Evolutionary conservation across 2,329 filamentous ascomycete species (phyloP).

Genomic region (Calonectria pteridis): DNA sequence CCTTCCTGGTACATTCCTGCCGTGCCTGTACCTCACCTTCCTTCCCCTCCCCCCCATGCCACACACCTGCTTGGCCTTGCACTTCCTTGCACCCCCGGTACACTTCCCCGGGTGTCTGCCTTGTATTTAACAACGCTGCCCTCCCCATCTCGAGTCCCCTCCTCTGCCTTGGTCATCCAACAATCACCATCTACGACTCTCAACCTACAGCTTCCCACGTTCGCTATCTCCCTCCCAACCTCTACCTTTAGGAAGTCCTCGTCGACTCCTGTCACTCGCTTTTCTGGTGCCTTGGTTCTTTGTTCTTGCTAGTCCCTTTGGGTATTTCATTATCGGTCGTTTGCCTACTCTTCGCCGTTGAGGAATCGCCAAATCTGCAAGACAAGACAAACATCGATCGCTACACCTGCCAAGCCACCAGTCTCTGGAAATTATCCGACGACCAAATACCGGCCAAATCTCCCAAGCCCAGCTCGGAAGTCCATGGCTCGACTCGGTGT

Average conservation of each 20-base stretch:
- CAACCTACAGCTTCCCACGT: constrained; percentile 52
- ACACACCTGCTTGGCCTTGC: constrained; percentile 17
- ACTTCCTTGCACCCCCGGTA: constrained; percentile 33
- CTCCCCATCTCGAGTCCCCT: constrained; percentile 44
- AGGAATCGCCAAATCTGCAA: constrained; percentile 38
- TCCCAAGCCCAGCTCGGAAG: constrained; percentile 29
- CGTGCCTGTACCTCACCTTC: constrained; percentile 32
- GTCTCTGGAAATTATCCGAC: constrained; percentile 25
- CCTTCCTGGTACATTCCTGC: constrained; percentile 22
- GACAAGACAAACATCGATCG: constrained; percentile 34
- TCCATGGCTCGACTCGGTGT: constrained; percentile 32
- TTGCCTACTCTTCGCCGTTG: constrained; percentile 32
- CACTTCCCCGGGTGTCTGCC: constrained; percentile 37
- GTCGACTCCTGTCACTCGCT: constrained; percentile 82
- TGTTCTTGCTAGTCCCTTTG: constrained; percentile 50
- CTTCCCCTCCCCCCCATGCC: constrained; percentile 34
- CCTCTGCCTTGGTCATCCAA: constrained; percentile 43
- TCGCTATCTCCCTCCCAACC: constrained; percentile 61
- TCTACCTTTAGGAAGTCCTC: constrained; percentile 74
- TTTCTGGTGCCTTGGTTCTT: constrained; percentile 63
- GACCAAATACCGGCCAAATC: constrained; percentile 31
- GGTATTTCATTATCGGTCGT: constrained; percentile 33
- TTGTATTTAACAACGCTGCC: constrained; percentile 48
- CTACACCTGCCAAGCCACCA: constrained; percentile 26
- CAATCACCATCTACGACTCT: constrained; percentile 41